These are phyloP conservation scores for Astragalus glycyphyllos DNA, from an alignment of 306 rosid genomes.

Conservation along the genomic window DNA sequence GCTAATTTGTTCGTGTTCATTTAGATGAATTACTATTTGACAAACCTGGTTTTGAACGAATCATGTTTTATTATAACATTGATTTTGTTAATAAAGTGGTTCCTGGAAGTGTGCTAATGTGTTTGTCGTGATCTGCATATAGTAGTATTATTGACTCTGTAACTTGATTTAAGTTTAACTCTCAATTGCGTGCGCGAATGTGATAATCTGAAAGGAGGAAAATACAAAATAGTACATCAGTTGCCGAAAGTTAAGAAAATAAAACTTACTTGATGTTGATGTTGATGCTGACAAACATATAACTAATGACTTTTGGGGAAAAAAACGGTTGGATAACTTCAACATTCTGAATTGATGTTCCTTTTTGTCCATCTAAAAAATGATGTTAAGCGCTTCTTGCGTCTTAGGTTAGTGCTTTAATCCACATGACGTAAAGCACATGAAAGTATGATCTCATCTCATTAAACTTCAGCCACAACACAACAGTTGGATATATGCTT, in stretches of 20 bases:
- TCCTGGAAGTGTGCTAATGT: no score
- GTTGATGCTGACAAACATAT: not conserved
- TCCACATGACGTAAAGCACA: slow-evolving; percentile 42
- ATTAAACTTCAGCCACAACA: no score
- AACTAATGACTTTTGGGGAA: not conserved
- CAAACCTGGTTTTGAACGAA: no score
- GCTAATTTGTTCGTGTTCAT: no score
- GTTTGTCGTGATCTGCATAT: no score
- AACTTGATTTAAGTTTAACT: slow-evolving; percentile 32
- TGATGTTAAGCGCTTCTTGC: slow-evolving; percentile 29
- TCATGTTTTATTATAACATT: no score
- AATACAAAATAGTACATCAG: not conserved
- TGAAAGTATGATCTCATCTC: slow-evolving; percentile 48
- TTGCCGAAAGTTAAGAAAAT: slow-evolving; percentile 21
- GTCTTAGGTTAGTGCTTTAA: slow-evolving; percentile 11
- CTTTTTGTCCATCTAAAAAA: not conserved
- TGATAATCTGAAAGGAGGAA: slow-evolving; percentile 31
- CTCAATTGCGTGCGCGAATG: slow-evolving; percentile 19
- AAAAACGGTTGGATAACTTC: slow-evolving; percentile 1
- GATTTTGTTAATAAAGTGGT: no score
- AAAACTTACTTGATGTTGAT: not conserved
- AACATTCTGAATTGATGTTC: not conserved
- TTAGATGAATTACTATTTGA: no score
- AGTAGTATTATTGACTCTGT: not conserved
- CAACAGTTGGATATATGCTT: no score